These are phyloP conservation scores for Hyphopichia buzzinii DNA, from an alignment of 1,139 yeast species.

Conservation along the genomic window DNA sequence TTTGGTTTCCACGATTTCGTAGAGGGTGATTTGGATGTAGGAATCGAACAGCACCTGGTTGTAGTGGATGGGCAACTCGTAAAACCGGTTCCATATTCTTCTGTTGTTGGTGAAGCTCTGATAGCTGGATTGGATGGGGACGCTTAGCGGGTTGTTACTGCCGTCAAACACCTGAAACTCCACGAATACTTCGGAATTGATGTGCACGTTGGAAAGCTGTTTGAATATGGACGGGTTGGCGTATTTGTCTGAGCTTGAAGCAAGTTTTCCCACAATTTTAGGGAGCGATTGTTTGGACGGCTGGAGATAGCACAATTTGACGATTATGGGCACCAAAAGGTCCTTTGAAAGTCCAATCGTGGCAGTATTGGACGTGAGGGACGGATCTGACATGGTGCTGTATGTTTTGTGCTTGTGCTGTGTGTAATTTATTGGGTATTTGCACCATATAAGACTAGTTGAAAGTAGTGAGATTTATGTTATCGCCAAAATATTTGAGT, in stretches of 20 bases:
- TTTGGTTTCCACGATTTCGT: constrained; percentile 60
- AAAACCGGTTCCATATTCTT: constrained; percentile 54
- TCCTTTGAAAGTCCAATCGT: constrained; percentile 80
- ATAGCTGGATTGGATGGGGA: constrained; percentile 67
- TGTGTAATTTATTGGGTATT: neutral
- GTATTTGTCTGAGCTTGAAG: constrained; percentile 54
- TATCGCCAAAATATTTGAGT: no score
- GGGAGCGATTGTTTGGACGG: constrained; percentile 19
- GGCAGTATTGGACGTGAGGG: constrained; percentile 33
- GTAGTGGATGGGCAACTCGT: constrained; percentile 67
- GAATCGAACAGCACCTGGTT: constrained; percentile 66
- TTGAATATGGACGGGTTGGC: constrained; percentile 52
- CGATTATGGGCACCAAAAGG: constrained; percentile 48
- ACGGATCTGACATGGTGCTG: constrained; percentile 1
- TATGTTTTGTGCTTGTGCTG: no score
- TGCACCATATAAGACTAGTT: no score
- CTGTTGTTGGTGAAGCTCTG: constrained; percentile 51
- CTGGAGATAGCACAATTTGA: constrained; percentile 37
- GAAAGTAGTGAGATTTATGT: no score
- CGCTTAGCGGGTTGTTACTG: constrained; percentile 61
- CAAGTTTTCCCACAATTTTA: constrained; percentile 20
- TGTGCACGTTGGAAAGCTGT: constrained; percentile 48
- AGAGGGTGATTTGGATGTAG: constrained; percentile 58
- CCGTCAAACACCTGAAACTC: constrained; percentile 58
- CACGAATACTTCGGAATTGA: constrained; percentile 60